Base-by-base conservation (phyloP, 2,329 filamentous ascomycete genomes). In the Delphinella strobiligena region DNA sequence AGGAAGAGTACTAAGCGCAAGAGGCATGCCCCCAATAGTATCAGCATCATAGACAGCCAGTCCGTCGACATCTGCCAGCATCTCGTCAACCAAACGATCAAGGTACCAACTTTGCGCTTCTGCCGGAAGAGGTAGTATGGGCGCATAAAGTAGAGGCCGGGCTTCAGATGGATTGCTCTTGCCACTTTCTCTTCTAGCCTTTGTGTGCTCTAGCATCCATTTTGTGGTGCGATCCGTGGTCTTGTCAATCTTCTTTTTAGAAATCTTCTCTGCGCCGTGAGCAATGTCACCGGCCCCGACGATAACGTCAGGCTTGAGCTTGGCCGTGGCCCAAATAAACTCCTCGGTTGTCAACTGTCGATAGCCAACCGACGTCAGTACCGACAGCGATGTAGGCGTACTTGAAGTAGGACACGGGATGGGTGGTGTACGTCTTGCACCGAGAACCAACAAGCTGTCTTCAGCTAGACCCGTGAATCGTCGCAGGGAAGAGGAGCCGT, bases 321-420 rank as follows among this genome's bases (percentile, higher is more conserved):
- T 69, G 43, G 71, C 61, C 2, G 82, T 67, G 14, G 78, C 77
- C 4, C 74, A 64, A 24, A 72, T 66, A 61, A 91, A 96, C 39
- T 82, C 75, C 5, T 74, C 67, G 0, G 77, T 74, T 22, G 74
- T 72, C 24, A 96, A 65, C 41, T 74, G 69, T 45, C 76, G 74
- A 61, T 93, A 94, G 19, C 91, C 91, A 1, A 86, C 84, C 0
- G 87, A 89, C 2, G 91, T 94, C 55, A 83, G 78, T 35, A 96
- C 72, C 14, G 82, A 78, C 31, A 96, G 69, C 34, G 78, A 72
- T 7, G 78, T 56, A 34, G 56, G 56, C 15, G 56, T 51, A 34
- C 53, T 59, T 17, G 54, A 53, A 27, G 56, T 91, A 87, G 47
- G 82, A 5, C 80, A 76, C 7, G 71, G 61, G 15, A 95, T 78